Evolutionary conservation across 768 basidiomycete species (phyloP), one percentile per base, ranked within the genome.

Genomic region (Boletus vermiculosoides): DNA sequence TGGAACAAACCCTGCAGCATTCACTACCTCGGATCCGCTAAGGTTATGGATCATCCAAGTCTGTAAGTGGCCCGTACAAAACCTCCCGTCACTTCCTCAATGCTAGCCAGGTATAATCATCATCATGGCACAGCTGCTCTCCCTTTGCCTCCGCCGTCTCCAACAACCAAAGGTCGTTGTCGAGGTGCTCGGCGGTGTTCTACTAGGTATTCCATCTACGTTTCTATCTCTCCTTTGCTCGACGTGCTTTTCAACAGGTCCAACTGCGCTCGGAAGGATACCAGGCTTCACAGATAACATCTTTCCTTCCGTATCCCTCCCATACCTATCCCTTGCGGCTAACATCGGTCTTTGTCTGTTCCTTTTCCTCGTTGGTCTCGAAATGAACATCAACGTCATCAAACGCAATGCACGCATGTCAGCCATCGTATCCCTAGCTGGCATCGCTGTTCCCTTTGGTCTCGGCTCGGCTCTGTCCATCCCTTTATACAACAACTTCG

Each of bases 281-380:
- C 94, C 94, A 0, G 87, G 88, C 6, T 98, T 98, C 74, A 87
- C 93, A 1, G 53, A 88, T 45, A 85, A 86, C 68, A 85, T 97
- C 53, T 98, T 98, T 71, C 94, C 96, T 0, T 2, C 68, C 0
- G 75, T 76, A 0, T 94, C 92, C 0, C 69, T 81, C 8, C 79
- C 93, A 0, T 95, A 87, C 69, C 84, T 98, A 23, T 85, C 84
- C 53, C 86, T 98, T 22, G 85, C 89, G 18, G 91, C 96, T 18
- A 91, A 92, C 63, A 91, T 98, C 58, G 96, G 92, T 8, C 80
- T 92, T 5, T 87, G 87, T 60, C 82, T 94, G 45, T 94, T 93
- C 73, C 82, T 98, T 15, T 98, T 97, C 76, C 81, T 97, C 57
- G 88, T 97, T 39, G 96, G 96, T 3, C 85, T 96, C 33, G 91